Conservation (phyloP, 257 asterid genomes). For the Nicotiana knightiana region DNA sequence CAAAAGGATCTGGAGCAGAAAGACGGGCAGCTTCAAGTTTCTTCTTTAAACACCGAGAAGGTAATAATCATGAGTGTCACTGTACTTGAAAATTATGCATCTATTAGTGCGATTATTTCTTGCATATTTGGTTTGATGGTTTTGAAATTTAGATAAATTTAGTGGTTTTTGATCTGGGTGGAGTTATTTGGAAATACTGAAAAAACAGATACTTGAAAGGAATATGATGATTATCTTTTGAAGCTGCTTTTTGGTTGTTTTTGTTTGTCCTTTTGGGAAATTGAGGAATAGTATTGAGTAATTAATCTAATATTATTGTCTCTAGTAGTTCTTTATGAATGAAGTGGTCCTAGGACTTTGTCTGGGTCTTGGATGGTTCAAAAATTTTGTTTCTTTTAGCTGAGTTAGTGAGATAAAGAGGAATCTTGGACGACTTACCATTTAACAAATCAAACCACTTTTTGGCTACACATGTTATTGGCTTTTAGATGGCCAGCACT, state of each 20-base stretch:
- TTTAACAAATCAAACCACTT: slow-evolving; percentile 16
- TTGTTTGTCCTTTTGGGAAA: slow-evolving; percentile 44
- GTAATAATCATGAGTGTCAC: slow-evolving; percentile 20
- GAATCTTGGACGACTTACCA: slow-evolving; percentile 19
- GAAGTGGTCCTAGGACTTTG: slow-evolving; percentile 47
- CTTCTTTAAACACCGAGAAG: slow-evolving; percentile 52
- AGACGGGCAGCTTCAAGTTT: slow-evolving; percentile 48
- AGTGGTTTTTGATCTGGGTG: slow-evolving; percentile 8
- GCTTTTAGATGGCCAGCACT: neutral
- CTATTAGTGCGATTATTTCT: neutral
- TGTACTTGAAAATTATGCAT: neutral
- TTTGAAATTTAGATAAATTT: neutral
- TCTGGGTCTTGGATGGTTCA: slow-evolving; percentile 27
- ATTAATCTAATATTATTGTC: slow-evolving; percentile 27
- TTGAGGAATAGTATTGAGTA: slow-evolving; percentile 23
- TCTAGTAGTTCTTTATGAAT: slow-evolving; percentile 22
- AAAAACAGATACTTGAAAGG: slow-evolving; percentile 19
- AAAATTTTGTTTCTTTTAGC: neutral
- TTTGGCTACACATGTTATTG: slow-evolving; percentile 19
- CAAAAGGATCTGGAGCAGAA: slow-evolving; percentile 59
- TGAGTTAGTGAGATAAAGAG: slow-evolving; percentile 20
- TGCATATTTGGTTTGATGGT: neutral
- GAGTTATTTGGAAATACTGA: neutral
- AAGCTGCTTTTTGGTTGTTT: slow-evolving; percentile 42
- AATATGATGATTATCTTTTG: slow-evolving; percentile 28